Base-by-base conservation (phyloP, 2,329 filamentous ascomycete genomes). In the Phialophora verrucosa region DNA sequence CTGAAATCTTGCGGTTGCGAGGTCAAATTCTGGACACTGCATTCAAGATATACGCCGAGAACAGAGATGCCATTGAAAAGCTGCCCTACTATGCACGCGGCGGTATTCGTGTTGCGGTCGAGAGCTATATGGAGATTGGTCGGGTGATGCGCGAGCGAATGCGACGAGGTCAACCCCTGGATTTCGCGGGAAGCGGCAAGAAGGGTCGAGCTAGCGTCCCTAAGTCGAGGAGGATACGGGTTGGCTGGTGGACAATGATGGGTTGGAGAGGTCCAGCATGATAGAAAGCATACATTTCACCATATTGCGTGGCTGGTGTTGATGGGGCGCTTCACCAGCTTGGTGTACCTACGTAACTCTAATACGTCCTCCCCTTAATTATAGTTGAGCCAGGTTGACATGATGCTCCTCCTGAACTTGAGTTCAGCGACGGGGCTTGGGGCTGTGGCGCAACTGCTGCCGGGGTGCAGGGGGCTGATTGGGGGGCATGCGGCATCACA, bases 121-220 rank as follows among this genome's bases (percentile, higher is more conserved):
- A 91, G 76, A 91, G 88, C 69, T 91, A 92, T 73, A 90, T 92
- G 85, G 88, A 91, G 74, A 92, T 92, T 74, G 90, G 88, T 14
- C 78, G 88, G 85, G 81, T 75, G 8, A 53, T 73, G 59, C 66
- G 65, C 12, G 56, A 68, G n/a, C 66, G 69, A 25, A 69, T 71
- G 42, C 55, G 65, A 11, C 53, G 64, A 14, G 67, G 67, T 32
- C 29, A 63, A 60, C 65, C 68, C 32, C 60, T 72, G 35, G 69
- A 72, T n/a, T 73, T 73, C 55, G 65, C 63, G 8, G 70, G 71
- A 14, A 65, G 71, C 44, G 72, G 72, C 20, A 70, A 69, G 51
- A 65, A 64, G 35, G 71, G 74, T 23, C 67, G 73, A 60, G 80
- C 81, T 2, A 83, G 80, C 8, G 80, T 84, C 17, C 80, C 81